A percentile compares a stretch with the other conserved stretches of the same genome.
These are phyloP conservation scores for Leccinellum albellum DNA, from an alignment of 768 basidiomycete genomes.

Conservation along the genomic window DNA sequence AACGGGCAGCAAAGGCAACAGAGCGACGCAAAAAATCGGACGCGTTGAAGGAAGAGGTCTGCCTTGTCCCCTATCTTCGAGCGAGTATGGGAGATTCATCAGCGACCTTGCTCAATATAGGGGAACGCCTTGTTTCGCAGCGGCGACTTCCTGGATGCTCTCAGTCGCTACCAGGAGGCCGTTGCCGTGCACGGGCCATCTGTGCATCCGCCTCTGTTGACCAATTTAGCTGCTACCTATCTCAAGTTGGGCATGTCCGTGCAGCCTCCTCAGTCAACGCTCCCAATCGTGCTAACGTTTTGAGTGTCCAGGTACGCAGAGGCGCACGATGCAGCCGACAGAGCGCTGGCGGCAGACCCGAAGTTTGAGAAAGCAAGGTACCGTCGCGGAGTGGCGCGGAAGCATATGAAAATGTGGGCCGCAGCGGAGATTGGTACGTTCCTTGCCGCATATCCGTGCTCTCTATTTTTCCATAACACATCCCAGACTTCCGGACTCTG, in stretches of 20 bases:
- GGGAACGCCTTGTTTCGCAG: constrained; percentile 42
- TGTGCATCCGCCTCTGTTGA: constrained; percentile 31
- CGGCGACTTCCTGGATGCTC: constrained; percentile 36
- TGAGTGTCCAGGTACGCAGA: constrained; percentile 18
- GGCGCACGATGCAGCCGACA: constrained; percentile 29
- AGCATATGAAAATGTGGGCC: constrained; percentile 19
- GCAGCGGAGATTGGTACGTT: constrained; percentile 24
- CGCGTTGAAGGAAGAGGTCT: constrained; percentile 28
- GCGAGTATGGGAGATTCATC: not conserved
- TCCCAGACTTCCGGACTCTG: constrained; percentile 28
- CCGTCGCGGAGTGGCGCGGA: constrained; percentile 33
- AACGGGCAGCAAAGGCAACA: constrained; percentile 16
- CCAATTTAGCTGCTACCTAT: constrained; percentile 42
- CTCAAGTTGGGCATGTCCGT: constrained; percentile 40
- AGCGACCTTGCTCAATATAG: constrained; percentile 24
- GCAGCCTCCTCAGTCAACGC: not conserved
- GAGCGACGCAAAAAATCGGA: constrained; percentile 24
- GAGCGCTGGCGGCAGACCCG: constrained; percentile 29
- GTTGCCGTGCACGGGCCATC: constrained; percentile 33
- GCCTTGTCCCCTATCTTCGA: not conserved
- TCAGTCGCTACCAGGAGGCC: constrained; percentile 40
- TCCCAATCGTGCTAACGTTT: not conserved
- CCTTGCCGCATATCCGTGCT: not conserved
- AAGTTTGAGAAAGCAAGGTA: constrained; percentile 34
- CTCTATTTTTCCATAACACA: not conserved